Evolutionary conservation across 495 filamentous ascomycete species (phyloP).

Genomic region (Xylaria cubensis): DNA sequence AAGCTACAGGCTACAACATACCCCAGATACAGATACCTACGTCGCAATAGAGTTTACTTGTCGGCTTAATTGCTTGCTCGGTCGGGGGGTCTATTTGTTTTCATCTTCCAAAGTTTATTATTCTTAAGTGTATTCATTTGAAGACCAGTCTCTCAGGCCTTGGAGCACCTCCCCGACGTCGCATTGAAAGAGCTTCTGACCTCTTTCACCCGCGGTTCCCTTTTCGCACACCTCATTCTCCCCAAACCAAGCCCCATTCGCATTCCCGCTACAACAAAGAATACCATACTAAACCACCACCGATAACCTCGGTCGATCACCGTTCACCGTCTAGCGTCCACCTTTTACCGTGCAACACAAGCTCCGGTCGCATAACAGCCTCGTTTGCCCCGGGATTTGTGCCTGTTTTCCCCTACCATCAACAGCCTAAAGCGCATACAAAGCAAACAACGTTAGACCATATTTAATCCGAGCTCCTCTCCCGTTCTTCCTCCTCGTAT

Average conservation of each 20-base stretch:
- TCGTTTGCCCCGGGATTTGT: neutral
- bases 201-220: neutral
- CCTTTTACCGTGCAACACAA: neutral
- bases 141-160: neutral
- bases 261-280: neutral
- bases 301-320: slow-evolving; percentile 6
- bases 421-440: neutral
- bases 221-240: neutral
- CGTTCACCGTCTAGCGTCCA: neutral
- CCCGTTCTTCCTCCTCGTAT: neutral
- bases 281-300: neutral
- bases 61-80: neutral
- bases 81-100: neutral
- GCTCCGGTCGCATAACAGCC: neutral
- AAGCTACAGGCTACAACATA: neutral
- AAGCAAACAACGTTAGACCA: neutral
- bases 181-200: neutral
- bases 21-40: neutral
- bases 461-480: neutral
- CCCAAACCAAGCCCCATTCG: slow-evolving; percentile 2
- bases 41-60: neutral
- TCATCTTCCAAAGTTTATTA: neutral
- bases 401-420: neutral
- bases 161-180: neutral
- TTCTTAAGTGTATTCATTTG: neutral